These are phyloP conservation scores for Blepharisma undulans DNA, from an alignment of 169 alveolate genomes.

Conservation along the genomic window DNA sequence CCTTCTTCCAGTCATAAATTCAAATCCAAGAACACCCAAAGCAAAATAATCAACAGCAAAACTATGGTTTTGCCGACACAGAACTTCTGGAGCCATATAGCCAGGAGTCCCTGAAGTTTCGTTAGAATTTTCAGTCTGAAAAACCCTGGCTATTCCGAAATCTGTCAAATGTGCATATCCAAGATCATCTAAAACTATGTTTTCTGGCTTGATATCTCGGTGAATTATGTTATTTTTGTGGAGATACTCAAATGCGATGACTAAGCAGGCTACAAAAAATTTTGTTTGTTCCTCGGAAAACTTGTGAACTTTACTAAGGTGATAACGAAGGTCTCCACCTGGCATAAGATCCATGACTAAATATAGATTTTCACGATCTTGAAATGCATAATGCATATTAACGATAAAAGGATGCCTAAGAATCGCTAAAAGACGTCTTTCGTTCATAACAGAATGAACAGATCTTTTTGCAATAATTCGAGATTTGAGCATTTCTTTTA, in stretches of 20 bases:
- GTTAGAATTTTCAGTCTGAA: slow-evolving; percentile 55
- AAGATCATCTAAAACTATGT: slow-evolving; percentile 61
- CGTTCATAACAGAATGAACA: slow-evolving; percentile 75
- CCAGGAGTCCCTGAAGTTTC: slow-evolving; percentile 85
- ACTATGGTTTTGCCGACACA: slow-evolving; percentile 72
- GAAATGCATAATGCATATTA: slow-evolving; percentile 71
- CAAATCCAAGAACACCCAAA: slow-evolving; percentile 75
- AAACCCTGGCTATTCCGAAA: slow-evolving; percentile 71
- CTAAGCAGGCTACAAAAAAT: slow-evolving; percentile 68
- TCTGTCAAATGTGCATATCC: slow-evolving; percentile 71
- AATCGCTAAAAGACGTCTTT: slow-evolving; percentile 61
- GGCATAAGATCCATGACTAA: slow-evolving; percentile 64
- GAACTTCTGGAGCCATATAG: slow-evolving; percentile 82
- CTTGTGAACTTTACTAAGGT: slow-evolving; percentile 43
- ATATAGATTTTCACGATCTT: slow-evolving; percentile 62
- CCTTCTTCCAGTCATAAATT: slow-evolving; percentile 74
- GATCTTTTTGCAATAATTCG: slow-evolving; percentile 70
- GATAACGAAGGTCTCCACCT: slow-evolving; percentile 71
- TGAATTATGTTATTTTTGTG: slow-evolving; percentile 70
- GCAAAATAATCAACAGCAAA: slow-evolving; percentile 74
- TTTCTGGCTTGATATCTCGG: slow-evolving; percentile 80
- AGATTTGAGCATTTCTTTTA: slow-evolving; percentile 80
- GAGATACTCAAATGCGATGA: slow-evolving; percentile 59
- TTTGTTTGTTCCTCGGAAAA: slow-evolving; percentile 66
- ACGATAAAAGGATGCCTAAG: slow-evolving; percentile 70